These are phyloP conservation scores for Kodamaea sp. DNA, from an alignment of 1,139 yeast species.

Conservation along the genomic window DNA sequence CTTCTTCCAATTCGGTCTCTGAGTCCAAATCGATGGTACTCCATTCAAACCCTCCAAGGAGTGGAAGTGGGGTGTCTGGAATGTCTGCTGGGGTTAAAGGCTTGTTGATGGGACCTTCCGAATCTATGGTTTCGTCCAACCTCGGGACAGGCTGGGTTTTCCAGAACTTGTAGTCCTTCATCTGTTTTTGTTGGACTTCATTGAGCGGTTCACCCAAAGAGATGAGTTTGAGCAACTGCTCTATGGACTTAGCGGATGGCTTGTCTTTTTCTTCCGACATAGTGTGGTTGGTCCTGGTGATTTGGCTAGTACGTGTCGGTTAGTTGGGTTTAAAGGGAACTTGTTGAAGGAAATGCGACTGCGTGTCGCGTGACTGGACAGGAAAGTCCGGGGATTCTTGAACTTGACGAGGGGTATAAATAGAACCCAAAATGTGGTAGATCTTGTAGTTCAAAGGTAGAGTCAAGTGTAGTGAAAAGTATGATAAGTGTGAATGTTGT, in stretches of 20 bases:
- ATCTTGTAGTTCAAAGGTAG: no score
- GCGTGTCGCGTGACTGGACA: no score
- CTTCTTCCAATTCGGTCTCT: constrained; percentile 63
- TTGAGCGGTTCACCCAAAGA: constrained; percentile 56
- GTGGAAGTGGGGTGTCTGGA: constrained; percentile 65
- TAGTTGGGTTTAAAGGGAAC: no score
- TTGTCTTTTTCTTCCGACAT: constrained; percentile 12
- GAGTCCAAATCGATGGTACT: constrained; percentile 68
- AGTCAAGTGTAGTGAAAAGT: no score
- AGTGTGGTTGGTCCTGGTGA: no score
- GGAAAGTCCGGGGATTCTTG: no score
- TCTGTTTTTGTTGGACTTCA: constrained; percentile 58
- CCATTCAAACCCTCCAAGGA: constrained; percentile 88
- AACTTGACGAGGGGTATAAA: no score
- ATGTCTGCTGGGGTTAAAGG: constrained; percentile 70
- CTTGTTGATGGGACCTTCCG: constrained; percentile 83
- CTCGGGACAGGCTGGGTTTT: constrained; percentile 93
- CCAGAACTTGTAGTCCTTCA: constrained; percentile 96
- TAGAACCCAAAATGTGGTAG: no score
- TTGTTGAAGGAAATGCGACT: no score
- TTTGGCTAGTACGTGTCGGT: no score
- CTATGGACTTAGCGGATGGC: constrained; percentile 37
- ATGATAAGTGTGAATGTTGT: no score
- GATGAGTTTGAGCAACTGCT: constrained; percentile 50
- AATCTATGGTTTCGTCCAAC: constrained; percentile 63